Conservation (phyloP, 148 eudicot species). For the Chenopodium album region DNA sequence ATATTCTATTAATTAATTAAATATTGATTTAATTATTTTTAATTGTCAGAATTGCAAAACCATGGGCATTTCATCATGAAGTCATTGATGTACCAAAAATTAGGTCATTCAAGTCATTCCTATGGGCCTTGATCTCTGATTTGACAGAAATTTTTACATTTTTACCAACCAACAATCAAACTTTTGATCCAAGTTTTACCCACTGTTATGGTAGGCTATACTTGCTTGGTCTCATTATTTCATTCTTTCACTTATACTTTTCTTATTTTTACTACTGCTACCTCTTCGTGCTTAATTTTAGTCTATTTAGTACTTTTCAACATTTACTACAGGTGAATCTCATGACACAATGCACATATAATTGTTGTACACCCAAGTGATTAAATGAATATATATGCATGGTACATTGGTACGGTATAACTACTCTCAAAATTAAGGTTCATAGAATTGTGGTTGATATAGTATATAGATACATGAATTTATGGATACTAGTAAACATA, state of each 20-base stretch:
- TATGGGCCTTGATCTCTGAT: constrained; percentile 14
- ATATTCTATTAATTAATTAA: background rate
- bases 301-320: constrained; percentile 8
- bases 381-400: too few relatives aligned
- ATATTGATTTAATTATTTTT: background rate
- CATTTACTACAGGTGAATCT: constrained; percentile 5
- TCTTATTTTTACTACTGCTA: constrained; percentile 7
- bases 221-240: background rate
- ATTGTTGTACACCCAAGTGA: background rate
- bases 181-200: constrained; percentile 2
- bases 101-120: background rate
- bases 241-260: background rate
- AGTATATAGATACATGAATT: too few relatives aligned
- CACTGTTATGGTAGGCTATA: background rate
- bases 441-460: too few relatives aligned
- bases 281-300: background rate
- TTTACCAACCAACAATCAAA: background rate
- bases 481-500: too few relatives aligned
- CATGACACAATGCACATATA: background rate
- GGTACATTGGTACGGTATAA: too few relatives aligned
- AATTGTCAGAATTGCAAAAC: constrained; percentile 3
- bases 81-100: background rate
- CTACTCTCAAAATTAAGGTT: too few relatives aligned
- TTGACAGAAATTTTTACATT: background rate
- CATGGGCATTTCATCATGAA: constrained; percentile 7